A percentile compares a stretch with the other conserved stretches of the same genome.
phyloP scores from a whole-genome alignment of 2,329 filamentous ascomycete species.

The Alternaria sp. region DNA sequence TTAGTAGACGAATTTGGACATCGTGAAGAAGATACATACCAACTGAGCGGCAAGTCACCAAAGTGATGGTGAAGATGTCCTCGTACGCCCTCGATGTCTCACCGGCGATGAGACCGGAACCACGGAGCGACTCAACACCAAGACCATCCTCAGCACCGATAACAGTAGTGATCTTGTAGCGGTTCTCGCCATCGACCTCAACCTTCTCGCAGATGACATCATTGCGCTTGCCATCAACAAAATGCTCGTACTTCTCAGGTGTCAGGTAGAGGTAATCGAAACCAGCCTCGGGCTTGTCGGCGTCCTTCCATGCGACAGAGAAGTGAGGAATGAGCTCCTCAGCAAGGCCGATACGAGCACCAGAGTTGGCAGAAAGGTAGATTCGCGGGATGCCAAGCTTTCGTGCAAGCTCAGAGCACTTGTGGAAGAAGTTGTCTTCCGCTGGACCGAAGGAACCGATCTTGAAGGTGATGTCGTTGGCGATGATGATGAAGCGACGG shows the following conservation, averaged over 20 bases:
- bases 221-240: slow-evolving; percentile 76
- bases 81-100: slow-evolving; percentile 97
- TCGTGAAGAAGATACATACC: slow-evolving; percentile 58
- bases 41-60: slow-evolving; percentile 97
- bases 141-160: slow-evolving; percentile 93
- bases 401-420: slow-evolving; percentile 95
- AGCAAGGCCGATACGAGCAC: slow-evolving; percentile 94
- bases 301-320: slow-evolving; percentile 94
- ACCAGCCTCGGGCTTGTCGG: slow-evolving; percentile 77
- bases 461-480: slow-evolving; percentile 99
- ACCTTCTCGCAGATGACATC: slow-evolving; percentile 89
- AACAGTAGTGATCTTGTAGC: slow-evolving; percentile 93
- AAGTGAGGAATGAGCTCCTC: slow-evolving; percentile 97
- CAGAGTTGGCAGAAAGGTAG: slow-evolving; percentile 98
- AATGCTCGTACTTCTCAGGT: slow-evolving; percentile 82
- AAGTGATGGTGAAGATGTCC: slow-evolving; percentile 97
- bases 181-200: slow-evolving; percentile 83
- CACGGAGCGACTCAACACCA: slow-evolving; percentile 95
- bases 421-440: slow-evolving; percentile 98
- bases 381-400: slow-evolving; percentile 95
- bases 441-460: slow-evolving; percentile 96
- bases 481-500: slow-evolving; percentile 91
- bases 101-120: slow-evolving; percentile 97
- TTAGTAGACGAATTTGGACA: slow-evolving; percentile 40
- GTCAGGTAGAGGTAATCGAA: slow-evolving; percentile 98